Evolutionary conservation across 1,284 basidiomycete species (phyloP).

Genomic region (Marasmius tenuissimus): DNA sequence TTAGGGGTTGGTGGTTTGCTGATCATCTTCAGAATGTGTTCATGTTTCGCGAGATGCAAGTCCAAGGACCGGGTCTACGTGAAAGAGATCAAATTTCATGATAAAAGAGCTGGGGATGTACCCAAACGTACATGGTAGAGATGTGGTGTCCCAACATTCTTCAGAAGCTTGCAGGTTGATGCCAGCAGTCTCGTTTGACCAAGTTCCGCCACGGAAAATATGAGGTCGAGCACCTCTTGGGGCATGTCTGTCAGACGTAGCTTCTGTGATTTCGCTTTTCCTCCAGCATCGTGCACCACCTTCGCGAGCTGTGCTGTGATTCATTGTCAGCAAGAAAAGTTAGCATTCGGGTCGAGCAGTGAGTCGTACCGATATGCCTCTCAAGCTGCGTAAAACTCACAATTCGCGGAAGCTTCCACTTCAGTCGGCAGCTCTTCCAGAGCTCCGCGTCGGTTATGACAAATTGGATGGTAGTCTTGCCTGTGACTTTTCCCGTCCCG

Average conservation of each 20-base stretch:
- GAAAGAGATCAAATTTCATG: neutral
- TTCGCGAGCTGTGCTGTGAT: neutral
- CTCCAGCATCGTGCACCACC: neutral
- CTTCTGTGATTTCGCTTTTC: neutral
- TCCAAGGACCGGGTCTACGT: neutral
- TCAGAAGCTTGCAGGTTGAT: neutral
- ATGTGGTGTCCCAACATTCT: neutral
- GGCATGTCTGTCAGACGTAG: neutral
- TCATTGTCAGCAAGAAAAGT: neutral
- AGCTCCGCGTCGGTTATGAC: neutral
- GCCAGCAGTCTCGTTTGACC: neutral
- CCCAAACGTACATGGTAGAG: neutral
- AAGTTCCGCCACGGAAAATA: neutral
- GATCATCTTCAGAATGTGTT: neutral
- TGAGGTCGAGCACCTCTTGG: neutral
- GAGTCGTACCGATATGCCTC: neutral
- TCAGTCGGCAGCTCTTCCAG: neutral
- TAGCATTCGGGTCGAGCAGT: neutral
- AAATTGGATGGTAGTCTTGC: neutral
- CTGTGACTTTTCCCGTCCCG: neutral
- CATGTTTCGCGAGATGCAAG: neutral
- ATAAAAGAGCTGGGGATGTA: neutral
- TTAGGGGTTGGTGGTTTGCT: neutral
- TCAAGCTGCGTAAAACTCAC: neutral
- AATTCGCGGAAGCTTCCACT: neutral